These are phyloP conservation scores for Malus hybrid DNA, from an alignment of 331 rosid species.

Conservation along the genomic window DNA sequence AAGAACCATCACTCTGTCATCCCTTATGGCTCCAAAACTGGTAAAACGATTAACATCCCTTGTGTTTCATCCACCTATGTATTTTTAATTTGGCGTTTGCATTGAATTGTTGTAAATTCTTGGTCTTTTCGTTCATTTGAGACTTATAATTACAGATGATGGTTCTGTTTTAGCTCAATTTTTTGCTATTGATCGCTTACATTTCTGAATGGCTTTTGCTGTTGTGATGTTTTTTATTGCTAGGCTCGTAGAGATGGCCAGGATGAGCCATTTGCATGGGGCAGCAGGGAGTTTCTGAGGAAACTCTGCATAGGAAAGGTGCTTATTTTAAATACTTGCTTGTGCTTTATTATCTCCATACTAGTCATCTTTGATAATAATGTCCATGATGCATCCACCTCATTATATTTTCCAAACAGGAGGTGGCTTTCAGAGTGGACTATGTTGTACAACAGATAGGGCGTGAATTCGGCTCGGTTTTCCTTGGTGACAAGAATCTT, in stretches of 20 bases:
- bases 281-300: slow-evolving; percentile 81
- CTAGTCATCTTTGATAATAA: not conserved
- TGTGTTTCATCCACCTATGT: not conserved
- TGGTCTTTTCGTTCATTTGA: not conserved
- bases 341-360: slow-evolving; percentile 10
- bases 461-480: slow-evolving; percentile 88
- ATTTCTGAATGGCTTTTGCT: not conserved
- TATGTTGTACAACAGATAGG: slow-evolving; percentile 68
- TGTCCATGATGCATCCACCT: not conserved
- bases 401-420: slow-evolving; percentile 41
- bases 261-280: slow-evolving; percentile 97
- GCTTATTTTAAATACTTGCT: not conserved
- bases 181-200: not conserved
- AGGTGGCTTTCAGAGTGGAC: slow-evolving; percentile 73
- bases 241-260: slow-evolving; percentile 82
- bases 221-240: not conserved
- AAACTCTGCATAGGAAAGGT: slow-evolving; percentile 92
- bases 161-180: not conserved
- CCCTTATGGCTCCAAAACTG: slow-evolving; percentile 74
- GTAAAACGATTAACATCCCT: slow-evolving; percentile 15
- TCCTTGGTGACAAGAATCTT: slow-evolving; percentile 74
- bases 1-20: slow-evolving; percentile 64
- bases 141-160: not conserved
- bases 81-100: not conserved
- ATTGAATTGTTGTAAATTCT: not conserved